Conservation (phyloP, 768 basidiomycete genomes). For the Boletus rubescentipes region DNA sequence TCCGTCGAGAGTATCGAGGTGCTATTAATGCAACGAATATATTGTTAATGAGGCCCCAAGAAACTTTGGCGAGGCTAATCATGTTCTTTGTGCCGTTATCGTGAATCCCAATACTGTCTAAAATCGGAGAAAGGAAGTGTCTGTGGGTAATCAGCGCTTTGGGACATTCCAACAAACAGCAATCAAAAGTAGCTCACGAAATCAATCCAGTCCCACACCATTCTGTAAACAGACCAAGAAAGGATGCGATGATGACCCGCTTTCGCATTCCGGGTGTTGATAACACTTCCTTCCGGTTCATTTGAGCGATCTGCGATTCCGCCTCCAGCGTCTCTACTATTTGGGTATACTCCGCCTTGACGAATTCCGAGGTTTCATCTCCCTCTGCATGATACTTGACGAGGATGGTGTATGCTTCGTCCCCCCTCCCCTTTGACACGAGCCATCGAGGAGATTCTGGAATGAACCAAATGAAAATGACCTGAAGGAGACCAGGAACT, state of each 20-base stretch:
- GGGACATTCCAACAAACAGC: background rate
- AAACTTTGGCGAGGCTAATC: background rate
- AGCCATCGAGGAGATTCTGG: slow-evolving; percentile 70
- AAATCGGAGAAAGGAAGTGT: slow-evolving; percentile 8
- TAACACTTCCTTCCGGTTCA: background rate
- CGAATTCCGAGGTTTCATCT: slow-evolving; percentile 48
- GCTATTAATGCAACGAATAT: background rate
- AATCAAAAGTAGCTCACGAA: background rate
- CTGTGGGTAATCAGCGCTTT: background rate
- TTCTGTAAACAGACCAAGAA: slow-evolving; percentile 14
- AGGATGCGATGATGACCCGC: slow-evolving; percentile 9
- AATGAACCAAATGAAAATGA: slow-evolving; percentile 55
- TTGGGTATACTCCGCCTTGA: slow-evolving; percentile 55
- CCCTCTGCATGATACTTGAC: slow-evolving; percentile 62
- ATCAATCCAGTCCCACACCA: slow-evolving; percentile 9
- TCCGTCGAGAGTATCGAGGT: slow-evolving; percentile 1
- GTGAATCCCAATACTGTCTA: slow-evolving; percentile 10
- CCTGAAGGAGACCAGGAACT: slow-evolving; percentile 51
- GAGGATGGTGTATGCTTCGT: slow-evolving; percentile 47
- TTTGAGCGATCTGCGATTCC: slow-evolving; percentile 1
- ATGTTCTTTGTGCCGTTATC: slow-evolving; percentile 18
- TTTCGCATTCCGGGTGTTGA: slow-evolving; percentile 14
- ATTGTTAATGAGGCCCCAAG: background rate
- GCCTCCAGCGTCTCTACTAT: slow-evolving; percentile 52
- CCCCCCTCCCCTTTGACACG: slow-evolving; percentile 52